These are phyloP conservation scores for Lachnellula occidentalis DNA, from an alignment of 2,329 filamentous ascomycete genomes.

Conservation along the genomic window DNA sequence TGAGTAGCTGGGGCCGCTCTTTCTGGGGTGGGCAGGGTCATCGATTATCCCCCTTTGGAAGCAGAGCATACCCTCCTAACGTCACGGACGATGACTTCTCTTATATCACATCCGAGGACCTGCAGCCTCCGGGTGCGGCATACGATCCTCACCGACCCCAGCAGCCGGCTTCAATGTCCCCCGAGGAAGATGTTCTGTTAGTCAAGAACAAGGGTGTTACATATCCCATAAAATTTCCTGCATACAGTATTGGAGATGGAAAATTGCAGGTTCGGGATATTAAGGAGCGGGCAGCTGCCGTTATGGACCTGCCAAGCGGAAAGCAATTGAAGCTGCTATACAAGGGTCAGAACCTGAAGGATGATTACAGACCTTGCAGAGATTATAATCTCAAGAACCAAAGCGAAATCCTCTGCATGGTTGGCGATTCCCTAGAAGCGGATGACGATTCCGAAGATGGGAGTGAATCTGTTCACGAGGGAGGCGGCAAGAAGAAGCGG, in stretches of 20 bases:
- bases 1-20: constrained; percentile 31
- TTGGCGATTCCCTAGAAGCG: constrained; percentile 46
- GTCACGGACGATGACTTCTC: constrained; percentile 74
- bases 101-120: constrained; percentile 76
- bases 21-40: constrained; percentile 25
- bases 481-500: constrained; percentile 24
- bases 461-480: constrained; percentile 31
- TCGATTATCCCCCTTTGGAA: constrained; percentile 30
- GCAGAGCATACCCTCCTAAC: constrained; percentile 43
- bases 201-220: constrained; percentile 62
- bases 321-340: constrained; percentile 63
- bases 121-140: constrained; percentile 43
- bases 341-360: constrained; percentile 66
- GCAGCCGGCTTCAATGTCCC: constrained; percentile 34
- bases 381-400: constrained; percentile 58
- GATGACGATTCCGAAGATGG: constrained; percentile 40
- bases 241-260: constrained; percentile 69
- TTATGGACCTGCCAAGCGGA: constrained; percentile 57
- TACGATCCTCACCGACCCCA: constrained; percentile 39
- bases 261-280: constrained; percentile 63
- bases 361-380: constrained; percentile 50
- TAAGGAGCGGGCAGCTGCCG: constrained; percentile 58
- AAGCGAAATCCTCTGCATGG: constrained; percentile 54
- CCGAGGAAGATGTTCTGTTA: constrained; percentile 64
- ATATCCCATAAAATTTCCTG: constrained; percentile 68